Conservation (phyloP, 2,329 filamentous ascomycete species). For the Aspergillus costaricaensis region DNA sequence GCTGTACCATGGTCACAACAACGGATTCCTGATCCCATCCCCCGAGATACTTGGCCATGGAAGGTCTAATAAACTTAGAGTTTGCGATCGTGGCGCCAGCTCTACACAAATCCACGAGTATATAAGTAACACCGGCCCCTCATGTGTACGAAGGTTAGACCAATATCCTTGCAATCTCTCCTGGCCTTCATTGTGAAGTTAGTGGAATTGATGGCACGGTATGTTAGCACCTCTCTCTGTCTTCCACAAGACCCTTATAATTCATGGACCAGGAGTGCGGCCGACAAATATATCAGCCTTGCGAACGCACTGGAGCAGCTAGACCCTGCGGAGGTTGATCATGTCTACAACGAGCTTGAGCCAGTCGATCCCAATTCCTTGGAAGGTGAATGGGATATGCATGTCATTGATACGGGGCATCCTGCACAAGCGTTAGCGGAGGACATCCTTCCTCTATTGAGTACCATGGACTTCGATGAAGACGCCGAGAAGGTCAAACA, state of each 20-base stretch:
- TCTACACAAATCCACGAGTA: no score
- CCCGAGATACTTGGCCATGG: no score
- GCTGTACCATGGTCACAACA: no score
- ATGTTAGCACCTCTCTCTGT: background rate
- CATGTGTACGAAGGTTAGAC: no score
- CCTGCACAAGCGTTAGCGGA: background rate
- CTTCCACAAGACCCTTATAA: background rate
- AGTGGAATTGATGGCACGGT: background rate
- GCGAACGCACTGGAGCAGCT: background rate
- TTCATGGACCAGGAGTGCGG: background rate
- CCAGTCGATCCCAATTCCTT: background rate
- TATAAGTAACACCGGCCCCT: no score
- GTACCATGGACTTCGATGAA: background rate
- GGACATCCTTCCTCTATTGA: background rate
- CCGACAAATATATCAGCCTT: background rate
- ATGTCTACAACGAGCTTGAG: background rate
- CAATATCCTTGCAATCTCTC: no score
- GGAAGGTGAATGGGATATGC: background rate
- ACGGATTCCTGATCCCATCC: no score
- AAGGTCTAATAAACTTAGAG: no score
- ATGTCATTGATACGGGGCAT: constrained; percentile 1
- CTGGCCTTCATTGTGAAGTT: no score
- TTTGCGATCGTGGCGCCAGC: no score
- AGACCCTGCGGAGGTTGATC: background rate
- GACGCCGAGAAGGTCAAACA: background rate